Percentiles rank a stretch among this genome's conserved stretches.
Conservation (phyloP, 345 rosid genomes). For the Raphanus raphanistrum region DNA sequence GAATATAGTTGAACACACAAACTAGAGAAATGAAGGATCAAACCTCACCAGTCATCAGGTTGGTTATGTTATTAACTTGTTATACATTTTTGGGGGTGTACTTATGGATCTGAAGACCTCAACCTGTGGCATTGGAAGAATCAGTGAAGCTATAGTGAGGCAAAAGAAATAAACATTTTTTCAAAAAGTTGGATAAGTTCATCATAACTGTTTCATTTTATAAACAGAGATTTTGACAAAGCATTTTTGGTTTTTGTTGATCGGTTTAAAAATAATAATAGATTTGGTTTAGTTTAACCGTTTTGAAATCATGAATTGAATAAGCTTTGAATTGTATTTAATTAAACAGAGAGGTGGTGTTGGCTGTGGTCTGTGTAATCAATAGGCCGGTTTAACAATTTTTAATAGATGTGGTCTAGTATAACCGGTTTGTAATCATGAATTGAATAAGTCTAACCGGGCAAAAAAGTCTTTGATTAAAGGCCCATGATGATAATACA, state of each 20-base stretch:
- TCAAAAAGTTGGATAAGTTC: background rate
- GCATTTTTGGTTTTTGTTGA: background rate
- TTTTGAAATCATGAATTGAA: background rate
- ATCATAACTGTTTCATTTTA: background rate
- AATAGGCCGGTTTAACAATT: background rate
- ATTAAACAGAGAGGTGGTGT: background rate
- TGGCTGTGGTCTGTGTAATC: background rate
- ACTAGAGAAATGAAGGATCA: background rate
- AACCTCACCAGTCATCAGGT: slow-evolving; percentile 2
- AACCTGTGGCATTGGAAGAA: background rate
- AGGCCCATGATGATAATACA: background rate
- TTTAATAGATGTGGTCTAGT: background rate
- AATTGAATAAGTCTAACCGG: background rate
- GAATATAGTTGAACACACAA: slow-evolving; percentile 6
- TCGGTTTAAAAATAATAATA: background rate
- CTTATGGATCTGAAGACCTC: slow-evolving; percentile 18
- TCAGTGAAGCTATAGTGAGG: background rate
- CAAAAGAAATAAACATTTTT: background rate
- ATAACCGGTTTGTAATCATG: background rate
- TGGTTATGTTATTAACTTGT: slow-evolving; percentile 8
- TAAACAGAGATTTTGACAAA: too few species aligned
- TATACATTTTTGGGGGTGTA: background rate
- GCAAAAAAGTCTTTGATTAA: background rate
- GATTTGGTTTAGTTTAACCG: background rate
- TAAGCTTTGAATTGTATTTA: too few species aligned